Evolutionary conservation across 2,329 filamentous ascomycete species (phyloP).

Genomic region (Sporothrix variecibatus): DNA sequence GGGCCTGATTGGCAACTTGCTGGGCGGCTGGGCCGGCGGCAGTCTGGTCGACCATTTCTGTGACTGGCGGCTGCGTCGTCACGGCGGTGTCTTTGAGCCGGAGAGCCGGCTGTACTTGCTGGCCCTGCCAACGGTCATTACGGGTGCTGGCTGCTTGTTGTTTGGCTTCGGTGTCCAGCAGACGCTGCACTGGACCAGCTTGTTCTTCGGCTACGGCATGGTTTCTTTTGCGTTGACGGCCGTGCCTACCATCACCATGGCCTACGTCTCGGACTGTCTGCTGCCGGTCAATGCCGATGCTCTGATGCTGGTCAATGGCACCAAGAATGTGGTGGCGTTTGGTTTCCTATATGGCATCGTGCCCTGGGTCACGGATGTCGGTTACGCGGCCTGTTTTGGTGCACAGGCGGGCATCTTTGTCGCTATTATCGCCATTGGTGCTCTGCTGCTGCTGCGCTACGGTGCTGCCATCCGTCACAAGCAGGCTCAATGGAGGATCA

Average conservation of each 20-base stretch:
- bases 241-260: constrained; percentile 47
- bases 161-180: constrained; percentile 49
- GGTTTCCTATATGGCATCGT: constrained; percentile 49
- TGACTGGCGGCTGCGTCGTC: constrained; percentile 43
- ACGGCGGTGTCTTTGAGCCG: constrained; percentile 48
- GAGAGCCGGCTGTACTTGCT: constrained; percentile 46
- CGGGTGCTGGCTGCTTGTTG: constrained; percentile 45
- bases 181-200: constrained; percentile 44
- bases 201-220: constrained; percentile 52
- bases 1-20: constrained; percentile 44
- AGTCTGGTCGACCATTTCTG: constrained; percentile 47
- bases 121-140: constrained; percentile 44
- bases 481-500: constrained; percentile 38
- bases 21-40: constrained; percentile 46
- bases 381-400: constrained; percentile 37
- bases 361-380: constrained; percentile 41
- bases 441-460: constrained; percentile 35
- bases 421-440: constrained; percentile 35
- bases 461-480: constrained; percentile 35
- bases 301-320: constrained; percentile 39
- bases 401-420: constrained; percentile 37
- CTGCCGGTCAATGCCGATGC: constrained; percentile 38
- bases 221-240: constrained; percentile 47
- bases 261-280: constrained; percentile 44
- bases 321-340: constrained; percentile 52